Percentiles rank a stretch among this genome's conserved stretches.
Evolutionary conservation across 164 flowering plant species (phyloP).

Genomic region (Nelumbo lutea): DNA sequence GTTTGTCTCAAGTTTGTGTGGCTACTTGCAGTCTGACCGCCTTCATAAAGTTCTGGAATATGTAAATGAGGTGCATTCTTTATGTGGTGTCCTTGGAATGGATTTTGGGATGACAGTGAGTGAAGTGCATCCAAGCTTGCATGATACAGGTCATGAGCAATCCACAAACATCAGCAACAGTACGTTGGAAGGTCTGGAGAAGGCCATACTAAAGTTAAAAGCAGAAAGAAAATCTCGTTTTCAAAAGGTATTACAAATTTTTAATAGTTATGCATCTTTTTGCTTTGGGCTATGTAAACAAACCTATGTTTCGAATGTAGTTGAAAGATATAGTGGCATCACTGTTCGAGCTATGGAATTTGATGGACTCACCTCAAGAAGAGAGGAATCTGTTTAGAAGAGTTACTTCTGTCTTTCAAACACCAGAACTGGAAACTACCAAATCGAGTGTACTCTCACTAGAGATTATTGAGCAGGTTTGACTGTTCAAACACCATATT

Average conservation of each 20-base stretch:
- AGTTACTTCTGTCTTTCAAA: conserved; percentile 34
- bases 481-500: not conserved
- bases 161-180: conserved; percentile 66
- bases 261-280: not conserved
- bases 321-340: conserved; percentile 52
- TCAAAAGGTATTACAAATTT: conserved; percentile 49
- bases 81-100: conserved; percentile 73
- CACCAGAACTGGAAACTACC: conserved; percentile 48
- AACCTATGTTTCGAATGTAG: conserved; percentile 34
- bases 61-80: conserved; percentile 83
- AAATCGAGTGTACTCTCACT: conserved; percentile 63
- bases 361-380: conserved; percentile 75
- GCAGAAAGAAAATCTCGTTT: conserved; percentile 56
- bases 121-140: conserved; percentile 88
- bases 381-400: conserved; percentile 47
- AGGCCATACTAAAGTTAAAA: conserved; percentile 53
- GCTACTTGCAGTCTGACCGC: conserved; percentile 71
- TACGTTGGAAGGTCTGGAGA: conserved; percentile 70
- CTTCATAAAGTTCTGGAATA: conserved; percentile 64
- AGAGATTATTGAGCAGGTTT: conserved; percentile 75
- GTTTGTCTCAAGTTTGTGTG: not conserved
- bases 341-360: conserved; percentile 75
- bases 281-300: not conserved
- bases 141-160: conserved; percentile 42
- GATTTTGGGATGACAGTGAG: conserved; percentile 80